Percentiles rank a stretch among this genome's conserved stretches.
Conservation (phyloP, 2,329 filamentous ascomycete species). For the Colletotrichum costaricense region DNA sequence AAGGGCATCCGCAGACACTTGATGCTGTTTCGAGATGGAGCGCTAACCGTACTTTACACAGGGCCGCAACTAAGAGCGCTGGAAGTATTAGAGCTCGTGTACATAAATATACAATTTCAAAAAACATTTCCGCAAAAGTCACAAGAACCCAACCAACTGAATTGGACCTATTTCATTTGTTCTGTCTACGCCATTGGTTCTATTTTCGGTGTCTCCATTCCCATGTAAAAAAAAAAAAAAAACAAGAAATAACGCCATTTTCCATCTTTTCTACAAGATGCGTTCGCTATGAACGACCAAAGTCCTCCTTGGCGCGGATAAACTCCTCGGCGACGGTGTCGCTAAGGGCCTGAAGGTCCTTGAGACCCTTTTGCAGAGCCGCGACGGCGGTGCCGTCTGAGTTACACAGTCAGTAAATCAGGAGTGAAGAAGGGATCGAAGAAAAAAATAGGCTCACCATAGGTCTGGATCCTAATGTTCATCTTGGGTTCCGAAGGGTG, state of each 20-base stretch:
- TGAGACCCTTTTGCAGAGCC: slow-evolving; percentile 89
- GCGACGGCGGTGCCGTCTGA: slow-evolving; percentile 83
- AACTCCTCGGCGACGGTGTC: slow-evolving; percentile 96
- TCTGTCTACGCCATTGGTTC: slow-evolving; percentile 19
- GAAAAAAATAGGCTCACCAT: slow-evolving; percentile 68
- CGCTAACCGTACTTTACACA: slow-evolving; percentile 4
- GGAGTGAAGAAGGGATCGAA: neutral
- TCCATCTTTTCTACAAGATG: neutral
- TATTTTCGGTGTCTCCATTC: slow-evolving; percentile 8
- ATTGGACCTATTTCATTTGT: slow-evolving; percentile 1
- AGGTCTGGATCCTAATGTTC: slow-evolving; percentile 98
- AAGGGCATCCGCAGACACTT: neutral
- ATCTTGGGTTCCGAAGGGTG: slow-evolving; percentile 96
- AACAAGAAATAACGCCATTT: neutral
- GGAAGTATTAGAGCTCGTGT: slow-evolving; percentile 23
- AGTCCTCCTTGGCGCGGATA: slow-evolving; percentile 41
- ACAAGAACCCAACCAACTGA: slow-evolving; percentile 8
- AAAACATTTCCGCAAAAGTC: slow-evolving; percentile 11
- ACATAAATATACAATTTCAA: slow-evolving; percentile 27
- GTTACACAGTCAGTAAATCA: slow-evolving; percentile 9
- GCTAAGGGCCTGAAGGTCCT: slow-evolving; percentile 90
- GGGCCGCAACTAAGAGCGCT: slow-evolving; percentile 39
- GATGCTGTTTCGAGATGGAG: neutral
- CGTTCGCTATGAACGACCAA: slow-evolving; percentile 51
- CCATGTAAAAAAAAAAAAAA: neutral